phyloP scores from a whole-genome alignment of 2,329 filamentous ascomycete species.

The Ceratocystis harringtonii region DNA sequence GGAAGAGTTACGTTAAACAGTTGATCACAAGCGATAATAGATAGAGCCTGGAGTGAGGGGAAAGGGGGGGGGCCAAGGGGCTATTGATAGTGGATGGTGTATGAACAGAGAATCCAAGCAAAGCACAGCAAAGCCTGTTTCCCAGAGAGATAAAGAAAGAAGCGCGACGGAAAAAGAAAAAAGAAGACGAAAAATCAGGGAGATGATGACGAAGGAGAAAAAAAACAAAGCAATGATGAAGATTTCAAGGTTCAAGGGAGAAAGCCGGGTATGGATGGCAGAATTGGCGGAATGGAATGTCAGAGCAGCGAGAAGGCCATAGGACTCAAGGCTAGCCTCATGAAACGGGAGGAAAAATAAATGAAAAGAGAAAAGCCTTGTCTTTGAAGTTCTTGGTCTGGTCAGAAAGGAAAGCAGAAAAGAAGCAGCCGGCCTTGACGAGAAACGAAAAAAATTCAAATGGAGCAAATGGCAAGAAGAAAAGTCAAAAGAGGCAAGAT shows the following conservation, averaged over 20 bases:
- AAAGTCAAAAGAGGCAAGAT: background rate
- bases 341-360: background rate
- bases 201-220: background rate
- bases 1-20: background rate
- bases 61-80: background rate
- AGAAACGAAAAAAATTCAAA: background rate
- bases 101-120: background rate
- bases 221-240: slow-evolving; percentile 3
- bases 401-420: background rate
- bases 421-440: background rate
- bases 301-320: background rate
- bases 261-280: background rate
- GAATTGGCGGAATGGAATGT: background rate
- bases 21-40: background rate
- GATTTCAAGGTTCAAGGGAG: background rate
- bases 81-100: background rate
- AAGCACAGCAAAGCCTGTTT: background rate
- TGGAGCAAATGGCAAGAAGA: background rate
- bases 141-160: background rate
- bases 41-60: background rate
- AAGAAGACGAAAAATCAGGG: background rate
- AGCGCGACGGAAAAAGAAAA: background rate
- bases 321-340: background rate
- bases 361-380: background rate
- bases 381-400: background rate